A percentile compares a stretch with the other conserved stretches of the same genome.
Evolutionary conservation across 768 basidiomycete genomes (phyloP).

Genomic region (Leccinum aurantiacum): DNA sequence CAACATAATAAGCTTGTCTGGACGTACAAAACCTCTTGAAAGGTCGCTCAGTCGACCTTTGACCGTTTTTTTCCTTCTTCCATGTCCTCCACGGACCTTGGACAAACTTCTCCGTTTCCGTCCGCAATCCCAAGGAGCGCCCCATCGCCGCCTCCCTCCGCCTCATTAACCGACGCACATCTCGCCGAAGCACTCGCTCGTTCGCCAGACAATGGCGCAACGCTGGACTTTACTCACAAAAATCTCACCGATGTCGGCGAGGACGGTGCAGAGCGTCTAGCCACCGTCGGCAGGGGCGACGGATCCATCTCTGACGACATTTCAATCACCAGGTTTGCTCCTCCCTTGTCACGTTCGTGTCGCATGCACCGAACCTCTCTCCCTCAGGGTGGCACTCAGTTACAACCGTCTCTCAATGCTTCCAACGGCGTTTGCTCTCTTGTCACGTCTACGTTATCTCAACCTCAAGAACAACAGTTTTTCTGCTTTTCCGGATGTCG

Average conservation of each 20-base stretch:
- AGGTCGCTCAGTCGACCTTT: slow-evolving; percentile 13
- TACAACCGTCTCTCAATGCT: slow-evolving; percentile 80
- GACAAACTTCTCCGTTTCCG: slow-evolving; percentile 31
- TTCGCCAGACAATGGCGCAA: slow-evolving; percentile 77
- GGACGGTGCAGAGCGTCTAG: slow-evolving; percentile 76
- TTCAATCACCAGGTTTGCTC: slow-evolving; percentile 58
- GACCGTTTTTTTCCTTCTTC: background rate
- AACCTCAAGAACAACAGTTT: slow-evolving; percentile 87
- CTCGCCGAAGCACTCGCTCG: slow-evolving; percentile 62
- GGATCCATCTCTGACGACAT: slow-evolving; percentile 46
- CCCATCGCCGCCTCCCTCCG: slow-evolving; percentile 33
- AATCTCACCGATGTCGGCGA: slow-evolving; percentile 74
- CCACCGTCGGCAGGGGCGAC: slow-evolving; percentile 50
- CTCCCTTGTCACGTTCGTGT: slow-evolving; percentile 8
- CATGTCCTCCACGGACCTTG: slow-evolving; percentile 34
- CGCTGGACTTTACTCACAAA: slow-evolving; percentile 82
- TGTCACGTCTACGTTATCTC: slow-evolving; percentile 78
- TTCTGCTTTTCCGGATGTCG: slow-evolving; percentile 80
- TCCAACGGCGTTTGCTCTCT: slow-evolving; percentile 68
- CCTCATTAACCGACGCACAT: slow-evolving; percentile 53
- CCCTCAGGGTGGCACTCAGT: slow-evolving; percentile 75
- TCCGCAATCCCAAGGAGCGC: slow-evolving; percentile 25
- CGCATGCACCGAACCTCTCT: slow-evolving; percentile 1
- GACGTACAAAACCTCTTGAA: background rate
- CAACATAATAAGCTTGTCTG: background rate